Evolutionary conservation across 179 eudicot species (phyloP), one percentile per base, ranked within the genome.

Genomic region (Corrigiola litoralis): DNA sequence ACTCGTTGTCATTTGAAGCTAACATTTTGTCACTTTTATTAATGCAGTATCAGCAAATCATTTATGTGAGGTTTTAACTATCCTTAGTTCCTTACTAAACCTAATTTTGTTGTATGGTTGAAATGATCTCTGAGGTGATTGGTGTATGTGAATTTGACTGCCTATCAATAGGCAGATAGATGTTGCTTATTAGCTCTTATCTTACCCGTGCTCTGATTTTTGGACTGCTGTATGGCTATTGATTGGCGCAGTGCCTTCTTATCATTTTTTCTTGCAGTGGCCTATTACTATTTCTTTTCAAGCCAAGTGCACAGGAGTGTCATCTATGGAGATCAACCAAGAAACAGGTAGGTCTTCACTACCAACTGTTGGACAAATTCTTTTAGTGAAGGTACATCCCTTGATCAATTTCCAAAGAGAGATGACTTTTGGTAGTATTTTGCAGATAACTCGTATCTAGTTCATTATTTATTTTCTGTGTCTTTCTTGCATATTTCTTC

Each of bases 291-390:
- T 74, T 95, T 77, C 79, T 81, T 76, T 66, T 92, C 97, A 33
- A 81, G 74, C 33, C 89, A 81, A 49, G 86, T 95, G 32, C 86
- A 74, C n/a, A 73, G 99, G 68, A 88, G 95, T 72, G 64, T 95
- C 51, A 75, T 85, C 57, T 95, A 87, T 45, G 96, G 97, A 42
- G 86, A 82, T 74, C 95, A 86, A 79, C 96, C 97, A 56, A 82
- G 99, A 75, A 95, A 95, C 65, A 85, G 90, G 99, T 88, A 72
- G 42, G 75, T 45, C 41, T 3, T 59, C 50, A 54, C 20, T 33
- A 50, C 16, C 1, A 6, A 28, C 40, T 21, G 20, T 61, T 34
- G 20, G n/a, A n/a, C n/a, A n/a, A n/a, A n/a, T n/a, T n/a, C n/a
- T n/a, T n/a, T n/a, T n/a, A n/a, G n/a, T n/a, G n/a, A n/a, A n/a